Conservation (phyloP, 208 protist genomes). For the Leishmania lainsoni region DNA sequence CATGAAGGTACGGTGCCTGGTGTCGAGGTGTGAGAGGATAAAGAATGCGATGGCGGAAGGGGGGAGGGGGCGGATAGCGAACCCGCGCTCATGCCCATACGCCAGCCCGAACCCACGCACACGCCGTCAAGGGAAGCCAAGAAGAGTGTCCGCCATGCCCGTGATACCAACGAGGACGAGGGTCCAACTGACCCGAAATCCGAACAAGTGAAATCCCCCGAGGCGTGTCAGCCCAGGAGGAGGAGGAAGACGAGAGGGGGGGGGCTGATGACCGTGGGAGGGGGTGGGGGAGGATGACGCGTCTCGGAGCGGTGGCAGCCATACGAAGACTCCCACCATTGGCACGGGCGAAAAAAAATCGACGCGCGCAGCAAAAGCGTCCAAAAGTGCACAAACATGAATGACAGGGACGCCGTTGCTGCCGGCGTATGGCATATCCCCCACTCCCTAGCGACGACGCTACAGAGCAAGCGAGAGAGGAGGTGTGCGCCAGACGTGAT, state of each 20-base stretch:
- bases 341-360: not conserved
- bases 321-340: not conserved
- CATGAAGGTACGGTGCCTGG: slow-evolving; percentile 11
- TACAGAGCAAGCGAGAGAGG: not conserved
- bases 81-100: not conserved
- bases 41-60: not conserved
- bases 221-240: not conserved
- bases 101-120: not conserved
- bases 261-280: too few species aligned
- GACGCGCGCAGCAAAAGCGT: not conserved
- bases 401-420: not conserved
- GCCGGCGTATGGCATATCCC: not conserved
- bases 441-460: not conserved
- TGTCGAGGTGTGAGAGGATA: slow-evolving; percentile 5
- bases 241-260: not conserved
- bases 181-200: not conserved
- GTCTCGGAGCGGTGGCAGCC: not conserved
- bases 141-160: not conserved
- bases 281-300: too few species aligned
- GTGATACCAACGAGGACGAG: not conserved
- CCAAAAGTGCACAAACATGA: not conserved
- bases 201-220: not conserved
- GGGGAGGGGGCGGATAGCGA: not conserved
- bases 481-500: not conserved
- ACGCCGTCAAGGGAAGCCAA: not conserved